phyloP scores from a whole-genome alignment of 169 alveolate species.

The Plasmodium yoelii region DNA sequence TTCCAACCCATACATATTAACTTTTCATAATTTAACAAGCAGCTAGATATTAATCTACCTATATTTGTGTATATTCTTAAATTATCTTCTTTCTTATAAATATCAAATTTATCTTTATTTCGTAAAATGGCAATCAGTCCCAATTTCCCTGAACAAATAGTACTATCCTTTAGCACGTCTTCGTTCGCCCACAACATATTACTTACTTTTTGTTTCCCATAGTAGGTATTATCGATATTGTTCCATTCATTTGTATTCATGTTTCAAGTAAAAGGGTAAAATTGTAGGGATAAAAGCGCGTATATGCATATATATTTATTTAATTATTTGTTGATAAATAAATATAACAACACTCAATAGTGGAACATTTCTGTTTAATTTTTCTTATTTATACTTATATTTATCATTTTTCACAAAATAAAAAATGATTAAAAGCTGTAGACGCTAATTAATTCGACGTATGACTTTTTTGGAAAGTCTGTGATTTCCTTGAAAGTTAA shows the following conservation, averaged over 20 bases:
- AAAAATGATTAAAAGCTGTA: too few species aligned
- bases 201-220: constrained; percentile 68
- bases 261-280: not conserved
- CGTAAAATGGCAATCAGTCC: constrained; percentile 49
- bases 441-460: too few species aligned
- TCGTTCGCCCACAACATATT: constrained; percentile 64
- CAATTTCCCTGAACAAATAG: constrained; percentile 51
- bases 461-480: too few species aligned
- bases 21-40: constrained; percentile 50
- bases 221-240: constrained; percentile 57
- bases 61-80: constrained; percentile 62
- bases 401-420: too few species aligned
- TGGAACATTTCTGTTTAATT: too few species aligned
- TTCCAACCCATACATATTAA: constrained; percentile 73
- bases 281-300: not conserved
- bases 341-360: too few species aligned
- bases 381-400: too few species aligned
- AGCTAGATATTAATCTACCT: constrained; percentile 67
- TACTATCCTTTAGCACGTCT: constrained; percentile 31
- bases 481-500: too few species aligned
- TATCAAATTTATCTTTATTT: constrained; percentile 60
- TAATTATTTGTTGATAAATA: too few species aligned
- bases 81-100: constrained; percentile 68
- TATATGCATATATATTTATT: not conserved
- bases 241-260: constrained; percentile 74